These are phyloP conservation scores for Xeromyces bisporus DNA, from an alignment of 495 filamentous ascomycete genomes.

Conservation along the genomic window DNA sequence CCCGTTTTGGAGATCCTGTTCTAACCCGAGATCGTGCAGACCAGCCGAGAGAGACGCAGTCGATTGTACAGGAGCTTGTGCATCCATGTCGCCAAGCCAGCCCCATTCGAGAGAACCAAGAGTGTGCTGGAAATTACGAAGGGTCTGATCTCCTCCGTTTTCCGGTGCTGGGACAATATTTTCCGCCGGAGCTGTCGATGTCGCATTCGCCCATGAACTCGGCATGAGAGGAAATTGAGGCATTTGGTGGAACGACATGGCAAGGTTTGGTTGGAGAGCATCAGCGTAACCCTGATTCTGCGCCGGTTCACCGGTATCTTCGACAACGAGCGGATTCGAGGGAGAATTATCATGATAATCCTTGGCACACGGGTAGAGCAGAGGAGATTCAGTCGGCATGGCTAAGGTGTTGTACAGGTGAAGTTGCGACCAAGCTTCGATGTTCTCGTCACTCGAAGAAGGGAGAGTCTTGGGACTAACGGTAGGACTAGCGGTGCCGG, in stretches of 20 bases:
- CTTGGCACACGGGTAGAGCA: slow-evolving; percentile 26
- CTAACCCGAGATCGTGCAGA: slow-evolving; percentile 6
- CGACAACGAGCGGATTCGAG: slow-evolving; percentile 23
- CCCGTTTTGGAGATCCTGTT: slow-evolving; percentile 9
- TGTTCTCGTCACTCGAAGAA: slow-evolving; percentile 29
- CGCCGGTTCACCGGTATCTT: slow-evolving; percentile 21
- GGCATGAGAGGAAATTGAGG: slow-evolving; percentile 19
- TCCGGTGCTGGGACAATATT: slow-evolving; percentile 8
- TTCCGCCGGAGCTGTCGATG: slow-evolving; percentile 7
- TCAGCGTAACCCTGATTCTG: slow-evolving; percentile 21
- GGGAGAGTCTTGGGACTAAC: slow-evolving; percentile 28
- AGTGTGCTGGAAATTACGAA: slow-evolving; percentile 13
- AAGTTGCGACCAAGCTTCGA: slow-evolving; percentile 27
- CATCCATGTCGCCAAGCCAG: slow-evolving; percentile 22
- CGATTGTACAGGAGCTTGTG: slow-evolving; percentile 20
- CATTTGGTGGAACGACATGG: slow-evolving; percentile 21
- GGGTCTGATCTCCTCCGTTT: slow-evolving; percentile 8
- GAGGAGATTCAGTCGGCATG: slow-evolving; percentile 21
- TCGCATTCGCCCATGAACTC: slow-evolving; percentile 17
- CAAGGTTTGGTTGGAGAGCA: slow-evolving; percentile 14
- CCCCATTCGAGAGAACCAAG: slow-evolving; percentile 22
- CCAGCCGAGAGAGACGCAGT: slow-evolving; percentile 11
- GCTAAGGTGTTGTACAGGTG: slow-evolving; percentile 23
- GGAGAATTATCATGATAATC: slow-evolving; percentile 9
- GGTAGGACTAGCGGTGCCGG: slow-evolving; percentile 24